A percentile compares a stretch with the other conserved stretches of the same genome.
These are phyloP conservation scores for Sparassis latifolia DNA, from an alignment of 1,284 basidiomycete species.

Conservation along the genomic window DNA sequence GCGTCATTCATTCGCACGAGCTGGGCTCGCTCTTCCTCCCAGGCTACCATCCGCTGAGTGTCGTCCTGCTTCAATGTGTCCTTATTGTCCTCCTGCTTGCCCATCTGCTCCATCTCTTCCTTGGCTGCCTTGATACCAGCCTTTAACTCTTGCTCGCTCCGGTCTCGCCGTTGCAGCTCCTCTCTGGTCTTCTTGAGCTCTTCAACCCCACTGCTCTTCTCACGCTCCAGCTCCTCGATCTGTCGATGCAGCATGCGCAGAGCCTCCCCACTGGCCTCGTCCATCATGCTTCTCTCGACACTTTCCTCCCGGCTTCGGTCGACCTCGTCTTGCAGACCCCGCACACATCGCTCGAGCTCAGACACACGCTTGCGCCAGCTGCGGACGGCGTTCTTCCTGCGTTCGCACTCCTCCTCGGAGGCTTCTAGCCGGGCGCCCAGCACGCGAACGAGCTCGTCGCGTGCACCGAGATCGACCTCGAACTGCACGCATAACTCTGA, in stretches of 20 bases:
- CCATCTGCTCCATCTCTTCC: conserved; percentile 53
- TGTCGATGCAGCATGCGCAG: conserved; percentile 58
- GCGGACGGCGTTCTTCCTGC: conserved; percentile 44
- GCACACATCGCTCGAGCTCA: conserved; percentile 59
- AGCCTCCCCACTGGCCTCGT: conserved; percentile 68
- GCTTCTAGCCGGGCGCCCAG: conserved; percentile 46
- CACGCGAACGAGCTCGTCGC: conserved; percentile 62
- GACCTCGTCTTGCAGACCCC: conserved; percentile 61
- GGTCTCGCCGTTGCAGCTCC: conserved; percentile 42
- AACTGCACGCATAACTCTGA: conserved; percentile 67
- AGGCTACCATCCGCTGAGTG: conserved; percentile 35
- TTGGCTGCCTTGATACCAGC: conserved; percentile 45
- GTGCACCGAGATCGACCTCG: conserved; percentile 61
- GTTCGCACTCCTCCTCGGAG: conserved; percentile 53
- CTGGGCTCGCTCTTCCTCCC: conserved; percentile 45
- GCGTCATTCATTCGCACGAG: conserved; percentile 37
- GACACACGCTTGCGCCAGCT: conserved; percentile 68
- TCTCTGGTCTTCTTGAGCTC: conserved; percentile 42
- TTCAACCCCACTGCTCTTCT: conserved; percentile 43
- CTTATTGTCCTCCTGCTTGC: conserved; percentile 11
- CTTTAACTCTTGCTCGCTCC: conserved; percentile 44
- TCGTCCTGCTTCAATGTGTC: conserved; percentile 27
- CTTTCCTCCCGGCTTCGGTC: conserved; percentile 61
- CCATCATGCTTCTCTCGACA: conserved; percentile 69
- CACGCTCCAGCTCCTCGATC: conserved; percentile 54